phyloP scores from a whole-genome alignment of 2,329 filamentous ascomycete species.

The Monilinia fructicola region DNA sequence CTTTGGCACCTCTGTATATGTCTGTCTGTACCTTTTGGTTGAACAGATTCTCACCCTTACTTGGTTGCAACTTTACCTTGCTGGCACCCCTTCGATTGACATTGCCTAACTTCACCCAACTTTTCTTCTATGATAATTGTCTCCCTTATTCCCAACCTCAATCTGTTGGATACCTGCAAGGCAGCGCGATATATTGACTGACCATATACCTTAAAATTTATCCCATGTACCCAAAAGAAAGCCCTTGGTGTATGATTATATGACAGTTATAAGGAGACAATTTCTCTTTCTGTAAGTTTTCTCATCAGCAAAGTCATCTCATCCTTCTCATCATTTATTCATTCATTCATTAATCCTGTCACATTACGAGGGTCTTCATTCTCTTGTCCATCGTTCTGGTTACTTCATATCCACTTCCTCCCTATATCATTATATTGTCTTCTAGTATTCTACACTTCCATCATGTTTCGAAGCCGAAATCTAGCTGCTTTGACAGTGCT shows the following conservation, averaged over 20 bases:
- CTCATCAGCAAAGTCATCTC: background rate
- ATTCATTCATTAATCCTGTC: background rate
- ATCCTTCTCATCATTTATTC: constrained; percentile 8
- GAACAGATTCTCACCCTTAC: background rate
- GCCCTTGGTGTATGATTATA: background rate
- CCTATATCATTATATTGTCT: background rate
- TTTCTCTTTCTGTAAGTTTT: background rate
- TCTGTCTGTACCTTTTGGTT: background rate
- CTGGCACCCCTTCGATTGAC: background rate
- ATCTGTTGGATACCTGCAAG: constrained; percentile 23
- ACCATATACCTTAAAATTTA: background rate
- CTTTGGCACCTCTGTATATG: background rate
- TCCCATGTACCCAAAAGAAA: background rate
- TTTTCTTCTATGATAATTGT: background rate
- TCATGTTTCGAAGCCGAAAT: constrained; percentile 21
- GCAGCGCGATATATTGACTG: constrained; percentile 23
- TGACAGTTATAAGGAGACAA: background rate
- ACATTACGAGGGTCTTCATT: constrained; percentile 21
- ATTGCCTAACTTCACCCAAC: background rate
- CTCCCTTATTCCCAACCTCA: background rate
- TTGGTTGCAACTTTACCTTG: background rate
- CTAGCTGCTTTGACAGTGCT: constrained; percentile 19
- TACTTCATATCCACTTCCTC: background rate
- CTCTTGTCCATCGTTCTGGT: constrained; percentile 16
- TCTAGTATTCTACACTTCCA: background rate